These are phyloP conservation scores for Glebionis coronaria DNA, from an alignment of 129 eudicot species.

Conservation along the genomic window DNA sequence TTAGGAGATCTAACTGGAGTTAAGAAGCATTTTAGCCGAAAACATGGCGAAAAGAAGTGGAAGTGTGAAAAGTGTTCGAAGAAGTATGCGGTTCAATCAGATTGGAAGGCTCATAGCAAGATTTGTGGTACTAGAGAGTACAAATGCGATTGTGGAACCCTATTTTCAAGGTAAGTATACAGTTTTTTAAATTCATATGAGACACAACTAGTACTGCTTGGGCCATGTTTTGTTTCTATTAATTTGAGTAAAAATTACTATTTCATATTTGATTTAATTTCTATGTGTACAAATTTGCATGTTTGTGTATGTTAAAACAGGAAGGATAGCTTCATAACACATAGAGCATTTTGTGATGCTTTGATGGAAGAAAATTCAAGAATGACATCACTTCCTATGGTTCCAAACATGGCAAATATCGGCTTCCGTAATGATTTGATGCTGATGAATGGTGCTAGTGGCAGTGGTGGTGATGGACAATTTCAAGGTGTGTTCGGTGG, in stretches of 20 bases:
- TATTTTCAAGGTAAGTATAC: constrained; percentile 64
- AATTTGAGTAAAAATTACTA: background rate
- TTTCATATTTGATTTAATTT: background rate
- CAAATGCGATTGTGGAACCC: constrained; percentile 84
- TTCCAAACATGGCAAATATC: constrained; percentile 40
- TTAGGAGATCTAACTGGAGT: constrained; percentile 91
- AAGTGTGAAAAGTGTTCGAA: constrained; percentile 76
- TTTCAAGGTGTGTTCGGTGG: constrained; percentile 32
- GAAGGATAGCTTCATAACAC: constrained; percentile 93
- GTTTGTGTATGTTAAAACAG: constrained; percentile 37
- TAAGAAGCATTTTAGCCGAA: constrained; percentile 80
- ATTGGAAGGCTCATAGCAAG: constrained; percentile 92
- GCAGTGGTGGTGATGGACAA: constrained; percentile 32
- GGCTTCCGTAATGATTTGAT: constrained; percentile 50
- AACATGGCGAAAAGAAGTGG: constrained; percentile 90
- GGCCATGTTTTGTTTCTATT: background rate
- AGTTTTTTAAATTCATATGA: background rate
- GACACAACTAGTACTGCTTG: too few species aligned
- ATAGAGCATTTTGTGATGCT: constrained; percentile 89
- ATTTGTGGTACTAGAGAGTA: constrained; percentile 85
- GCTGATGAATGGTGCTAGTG: constrained; percentile 34
- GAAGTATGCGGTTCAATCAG: constrained; percentile 80
- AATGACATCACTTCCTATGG: constrained; percentile 44
- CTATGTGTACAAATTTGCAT: constrained; percentile 24
- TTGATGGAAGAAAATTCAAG: constrained; percentile 79